These are phyloP conservation scores for Komagataella pastoris DNA, from an alignment of 805 yeast species.

Conservation along the genomic window DNA sequence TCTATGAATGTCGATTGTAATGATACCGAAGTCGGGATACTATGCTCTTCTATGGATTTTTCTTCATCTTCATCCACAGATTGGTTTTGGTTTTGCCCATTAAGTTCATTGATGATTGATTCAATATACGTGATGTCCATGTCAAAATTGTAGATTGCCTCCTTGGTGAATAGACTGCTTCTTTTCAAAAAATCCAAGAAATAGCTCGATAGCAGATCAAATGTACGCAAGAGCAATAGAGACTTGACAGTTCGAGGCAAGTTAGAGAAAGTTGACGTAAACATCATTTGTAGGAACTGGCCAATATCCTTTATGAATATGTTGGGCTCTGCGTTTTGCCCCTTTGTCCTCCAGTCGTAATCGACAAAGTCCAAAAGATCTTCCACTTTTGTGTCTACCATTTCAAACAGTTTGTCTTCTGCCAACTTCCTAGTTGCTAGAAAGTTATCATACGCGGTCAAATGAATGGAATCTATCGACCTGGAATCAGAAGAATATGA, in stretches of 20 bases:
- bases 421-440: slow-evolving; percentile 52
- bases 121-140: slow-evolving; percentile 73
- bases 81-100: slow-evolving; percentile 8
- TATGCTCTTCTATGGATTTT: slow-evolving; percentile 6
- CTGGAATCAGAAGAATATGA: slow-evolving; percentile 17
- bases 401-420: slow-evolving; percentile 66
- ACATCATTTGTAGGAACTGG: slow-evolving; percentile 71
- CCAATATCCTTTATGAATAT: slow-evolving; percentile 73
- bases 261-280: slow-evolving; percentile 70
- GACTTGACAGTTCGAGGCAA: slow-evolving; percentile 70
- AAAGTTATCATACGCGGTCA: slow-evolving; percentile 31
- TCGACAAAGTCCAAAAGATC: slow-evolving; percentile 77
- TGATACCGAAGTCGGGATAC: slow-evolving; percentile 22
- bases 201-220: slow-evolving; percentile 69
- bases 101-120: slow-evolving; percentile 27
- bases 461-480: slow-evolving; percentile 20
- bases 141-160: slow-evolving; percentile 61
- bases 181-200: slow-evolving; percentile 47
- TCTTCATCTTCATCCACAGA: slow-evolving; percentile 9
- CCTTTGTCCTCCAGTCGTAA: slow-evolving; percentile 64
- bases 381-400: slow-evolving; percentile 70
- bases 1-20: slow-evolving; percentile 66
- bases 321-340: slow-evolving; percentile 47
- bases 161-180: slow-evolving; percentile 43
- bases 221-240: slow-evolving; percentile 71